Percentiles rank a stretch among this genome's conserved stretches.
Evolutionary conservation across 2,329 filamentous ascomycete genomes (phyloP).

Genomic region (Stromatinia cepivora): DNA sequence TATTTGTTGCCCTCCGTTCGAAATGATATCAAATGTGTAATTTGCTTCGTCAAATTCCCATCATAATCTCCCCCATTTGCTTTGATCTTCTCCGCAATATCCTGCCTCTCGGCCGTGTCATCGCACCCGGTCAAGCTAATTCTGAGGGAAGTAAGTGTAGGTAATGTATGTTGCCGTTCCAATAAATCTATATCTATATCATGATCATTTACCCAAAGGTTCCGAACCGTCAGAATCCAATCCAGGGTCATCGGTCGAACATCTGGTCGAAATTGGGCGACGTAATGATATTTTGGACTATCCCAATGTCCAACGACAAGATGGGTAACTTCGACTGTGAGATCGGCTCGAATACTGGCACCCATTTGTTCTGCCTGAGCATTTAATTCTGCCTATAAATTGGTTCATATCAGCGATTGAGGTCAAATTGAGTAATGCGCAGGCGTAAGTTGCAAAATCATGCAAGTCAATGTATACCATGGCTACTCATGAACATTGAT

Average conservation of each 20-base stretch:
- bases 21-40: conserved; percentile 84
- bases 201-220: conserved; percentile 77
- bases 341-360: conserved; percentile 81
- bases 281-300: conserved; percentile 93
- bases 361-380: conserved; percentile 76
- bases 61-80: conserved; percentile 82
- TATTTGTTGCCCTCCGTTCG: conserved; percentile 87
- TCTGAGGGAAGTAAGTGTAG: conserved; percentile 61
- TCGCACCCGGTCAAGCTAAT: conserved; percentile 72
- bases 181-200: conserved; percentile 71
- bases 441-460: background rate
- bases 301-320: conserved; percentile 86
- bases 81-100: conserved; percentile 62
- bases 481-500: background rate
- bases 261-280: conserved; percentile 84
- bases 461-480: background rate
- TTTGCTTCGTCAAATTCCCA: conserved; percentile 79
- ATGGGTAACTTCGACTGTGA: conserved; percentile 95
- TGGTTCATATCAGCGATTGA: conserved; percentile 14
- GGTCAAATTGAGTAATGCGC: background rate
- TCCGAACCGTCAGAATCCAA: conserved; percentile 80
- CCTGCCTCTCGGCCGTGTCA: conserved; percentile 65
- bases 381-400: conserved; percentile 54
- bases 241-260: conserved; percentile 78
- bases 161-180: conserved; percentile 65